Conservation (phyloP, 371 early-diverging fungal species). For the Mucor circinelloides region DNA sequence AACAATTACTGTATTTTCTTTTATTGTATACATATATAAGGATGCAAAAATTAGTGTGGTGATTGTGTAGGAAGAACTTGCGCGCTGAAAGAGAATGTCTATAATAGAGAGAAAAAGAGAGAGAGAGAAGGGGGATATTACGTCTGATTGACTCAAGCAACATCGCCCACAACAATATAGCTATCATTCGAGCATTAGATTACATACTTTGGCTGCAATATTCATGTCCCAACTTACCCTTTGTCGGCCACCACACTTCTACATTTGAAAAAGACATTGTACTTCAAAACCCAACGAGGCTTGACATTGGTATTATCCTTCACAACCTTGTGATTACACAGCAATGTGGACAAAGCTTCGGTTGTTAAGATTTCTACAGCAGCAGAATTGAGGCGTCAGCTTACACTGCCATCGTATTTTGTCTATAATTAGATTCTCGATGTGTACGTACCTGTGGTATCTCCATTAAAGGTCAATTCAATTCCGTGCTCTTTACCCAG, state of each 20-base stretch:
- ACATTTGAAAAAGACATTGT: conserved; percentile 52
- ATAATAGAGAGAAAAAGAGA: not conserved
- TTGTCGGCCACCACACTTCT: conserved; percentile 58
- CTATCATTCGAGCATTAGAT: conserved; percentile 13
- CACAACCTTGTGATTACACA: conserved; percentile 30
- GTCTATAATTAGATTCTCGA: not conserved
- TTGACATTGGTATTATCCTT: conserved; percentile 4
- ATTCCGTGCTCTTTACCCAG: conserved; percentile 49
- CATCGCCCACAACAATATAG: conserved; percentile 44
- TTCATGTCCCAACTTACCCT: conserved; percentile 42
- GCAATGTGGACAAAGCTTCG: conserved; percentile 33
- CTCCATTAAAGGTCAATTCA: conserved; percentile 55
- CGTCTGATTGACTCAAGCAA: not conserved
- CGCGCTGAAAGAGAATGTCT: not conserved
- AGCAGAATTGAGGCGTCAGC: not conserved
- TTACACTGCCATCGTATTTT: not conserved
- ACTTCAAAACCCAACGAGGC: conserved; percentile 59
- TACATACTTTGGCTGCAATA: not conserved
- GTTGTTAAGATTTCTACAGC: conserved; percentile 38
- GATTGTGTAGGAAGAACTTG: not conserved
- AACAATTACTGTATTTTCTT: not conserved
- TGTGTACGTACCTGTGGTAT: conserved; percentile 43
- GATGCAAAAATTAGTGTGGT: not conserved
- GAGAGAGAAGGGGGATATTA: not conserved
- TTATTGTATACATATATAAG: not conserved